A percentile compares a stretch with the other conserved stretches of the same genome.
phyloP scores from a whole-genome alignment of 2,329 filamentous ascomycete species.

The Sclerotiophoma versabilis region DNA sequence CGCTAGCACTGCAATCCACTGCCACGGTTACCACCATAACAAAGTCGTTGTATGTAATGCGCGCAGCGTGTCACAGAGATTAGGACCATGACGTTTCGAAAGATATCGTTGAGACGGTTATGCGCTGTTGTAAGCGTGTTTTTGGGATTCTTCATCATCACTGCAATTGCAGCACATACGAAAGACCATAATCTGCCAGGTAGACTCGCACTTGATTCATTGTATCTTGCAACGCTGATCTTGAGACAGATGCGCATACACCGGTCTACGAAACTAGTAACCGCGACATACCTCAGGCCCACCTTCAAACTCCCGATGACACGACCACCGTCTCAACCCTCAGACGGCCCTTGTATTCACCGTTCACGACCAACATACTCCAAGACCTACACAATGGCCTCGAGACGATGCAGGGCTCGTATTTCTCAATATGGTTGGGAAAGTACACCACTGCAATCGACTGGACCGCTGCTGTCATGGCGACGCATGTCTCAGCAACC shows the following conservation, averaged over 20 bases:
- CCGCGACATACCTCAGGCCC: constrained; percentile 19
- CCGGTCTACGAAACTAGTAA: constrained; percentile 22
- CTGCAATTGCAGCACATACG: constrained; percentile 9
- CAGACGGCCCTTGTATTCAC: background rate
- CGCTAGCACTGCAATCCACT: background rate
- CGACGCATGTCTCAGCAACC: constrained; percentile 78
- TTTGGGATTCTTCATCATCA: constrained; percentile 10
- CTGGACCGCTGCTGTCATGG: constrained; percentile 88
- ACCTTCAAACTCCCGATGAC: background rate
- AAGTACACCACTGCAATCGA: constrained; percentile 89
- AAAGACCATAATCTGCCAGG: constrained; percentile 7
- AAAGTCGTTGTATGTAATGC: background rate
- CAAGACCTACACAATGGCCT: constrained; percentile 63
- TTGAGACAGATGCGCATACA: constrained; percentile 5
- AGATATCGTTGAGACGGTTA: constrained; percentile 13
- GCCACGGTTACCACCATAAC: background rate
- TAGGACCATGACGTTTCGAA: constrained; percentile 2
- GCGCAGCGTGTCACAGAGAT: background rate
- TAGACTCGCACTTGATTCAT: constrained; percentile 1
- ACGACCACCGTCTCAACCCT: background rate
- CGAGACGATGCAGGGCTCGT: constrained; percentile 76
- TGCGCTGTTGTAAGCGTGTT: constrained; percentile 6
- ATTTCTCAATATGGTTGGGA: constrained; percentile 78
- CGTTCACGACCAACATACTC: constrained; percentile 28
- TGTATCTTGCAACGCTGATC: constrained; percentile 5